Evolutionary conservation across 805 yeast genomes (phyloP), one percentile per base, ranked within the genome.

Genomic region (Candida schatavii): DNA sequence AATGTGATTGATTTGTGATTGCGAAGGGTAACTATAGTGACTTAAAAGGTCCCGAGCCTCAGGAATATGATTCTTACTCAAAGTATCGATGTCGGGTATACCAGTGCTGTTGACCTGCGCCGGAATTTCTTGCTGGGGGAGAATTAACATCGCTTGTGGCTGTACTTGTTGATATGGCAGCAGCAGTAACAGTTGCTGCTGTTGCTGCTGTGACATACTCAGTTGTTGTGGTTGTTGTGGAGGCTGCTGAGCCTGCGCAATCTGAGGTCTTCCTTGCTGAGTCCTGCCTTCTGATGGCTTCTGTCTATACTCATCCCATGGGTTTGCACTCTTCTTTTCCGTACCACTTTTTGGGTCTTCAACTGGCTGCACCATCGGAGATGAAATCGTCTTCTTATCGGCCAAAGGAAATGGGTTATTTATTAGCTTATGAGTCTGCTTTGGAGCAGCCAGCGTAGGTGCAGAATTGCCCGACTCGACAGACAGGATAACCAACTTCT

Each of bases 241-340:
- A n/a, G n/a, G n/a, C n/a, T n/a, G n/a, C n/a, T n/a, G n/a, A n/a
- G n/a, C n/a, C n/a, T n/a, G n/a, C n/a, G n/a, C n/a, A n/a, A n/a
- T n/a, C n/a, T n/a, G n/a, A n/a, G n/a, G n/a, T n/a, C n/a, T 23
- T 23, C 10, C 27, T 23, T 23, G 27, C 27, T 7, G 27, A 23
- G 11, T 11, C 7, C 27, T 31, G 5, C 19, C 35, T 15, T 5
- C 13, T 9, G 6, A 18, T 5, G 35, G 35, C 21, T 17, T 31
- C 11, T 31, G 35, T 14, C 57, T 48, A 43, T 48, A 64, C 7
- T 59, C 64, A 3, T 65, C 66, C 70, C 70, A 65, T 3, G 70
- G 70, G 36, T 65, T 65, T 11, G 56, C 56, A 41, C 44, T 42
- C 28, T 48, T 53, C 33, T 44, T 44, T 5, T 39, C 39, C 9